These are phyloP conservation scores for Diospyros lotus DNA, from an alignment of 148 eudicot genomes.

Conservation along the genomic window DNA sequence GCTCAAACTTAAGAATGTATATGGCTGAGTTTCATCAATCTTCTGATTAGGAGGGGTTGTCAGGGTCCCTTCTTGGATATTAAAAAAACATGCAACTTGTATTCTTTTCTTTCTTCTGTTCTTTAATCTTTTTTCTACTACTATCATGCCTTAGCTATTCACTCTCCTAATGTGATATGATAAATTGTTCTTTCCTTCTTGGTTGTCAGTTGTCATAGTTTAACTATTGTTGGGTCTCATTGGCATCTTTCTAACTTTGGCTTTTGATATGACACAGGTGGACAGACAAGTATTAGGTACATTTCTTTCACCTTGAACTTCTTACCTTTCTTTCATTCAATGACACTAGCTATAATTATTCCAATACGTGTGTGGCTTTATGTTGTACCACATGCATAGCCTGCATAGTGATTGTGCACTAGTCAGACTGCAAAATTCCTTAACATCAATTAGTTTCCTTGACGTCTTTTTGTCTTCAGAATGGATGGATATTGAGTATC, in stretches of 20 bases:
- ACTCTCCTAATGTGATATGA: not conserved
- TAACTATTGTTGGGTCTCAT: not conserved
- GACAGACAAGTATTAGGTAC: conserved; percentile 99
- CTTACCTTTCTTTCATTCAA: not conserved
- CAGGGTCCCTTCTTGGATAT: not conserved
- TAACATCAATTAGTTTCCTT: not conserved
- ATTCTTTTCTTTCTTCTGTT: not conserved
- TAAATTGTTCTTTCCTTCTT: not conserved
- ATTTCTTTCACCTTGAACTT: conserved; percentile 9
- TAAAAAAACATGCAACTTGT: not conserved
- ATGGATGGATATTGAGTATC: not conserved
- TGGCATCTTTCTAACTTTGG: not conserved
- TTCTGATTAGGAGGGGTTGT: not conserved
- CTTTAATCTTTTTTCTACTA: not conserved
- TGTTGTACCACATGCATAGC: not conserved
- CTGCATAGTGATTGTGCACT: not conserved
- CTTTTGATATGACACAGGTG: conserved; percentile 62
- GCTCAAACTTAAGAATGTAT: not conserved
- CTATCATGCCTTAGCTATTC: not conserved
- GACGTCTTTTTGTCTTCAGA: not conserved
- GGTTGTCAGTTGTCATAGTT: not conserved
- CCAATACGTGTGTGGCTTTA: not conserved
- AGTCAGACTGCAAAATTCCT: not conserved
- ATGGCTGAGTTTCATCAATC: not conserved
- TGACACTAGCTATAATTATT: not conserved